Conservation (phyloP, 2,329 filamentous ascomycete species). For the Beauveria scarabaeidicola region DNA sequence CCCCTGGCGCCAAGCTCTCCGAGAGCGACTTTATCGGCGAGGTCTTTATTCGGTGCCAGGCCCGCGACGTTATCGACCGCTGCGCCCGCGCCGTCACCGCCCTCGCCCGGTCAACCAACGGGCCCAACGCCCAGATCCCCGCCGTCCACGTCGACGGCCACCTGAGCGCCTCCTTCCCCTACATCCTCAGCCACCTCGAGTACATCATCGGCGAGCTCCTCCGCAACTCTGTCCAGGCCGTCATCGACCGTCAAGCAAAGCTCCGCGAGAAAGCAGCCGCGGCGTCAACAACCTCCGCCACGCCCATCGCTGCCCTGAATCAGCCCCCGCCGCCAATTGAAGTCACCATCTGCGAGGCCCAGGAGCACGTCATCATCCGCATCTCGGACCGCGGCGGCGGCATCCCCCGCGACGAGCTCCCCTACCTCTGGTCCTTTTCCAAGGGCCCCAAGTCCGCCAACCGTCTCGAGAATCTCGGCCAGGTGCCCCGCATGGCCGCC, state of each 20-base stretch:
- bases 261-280: constrained; percentile 17
- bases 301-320: background rate
- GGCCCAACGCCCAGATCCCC: constrained; percentile 61
- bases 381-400: constrained; percentile 94
- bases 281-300: constrained; percentile 50
- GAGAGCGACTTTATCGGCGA: constrained; percentile 86
- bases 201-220: constrained; percentile 95
- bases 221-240: constrained; percentile 88
- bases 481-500: constrained; percentile 84
- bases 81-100: constrained; percentile 70
- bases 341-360: constrained; percentile 87
- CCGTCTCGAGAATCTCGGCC: constrained; percentile 73
- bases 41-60: constrained; percentile 88
- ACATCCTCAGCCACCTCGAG: constrained; percentile 90
- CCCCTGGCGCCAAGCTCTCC: constrained; percentile 64
- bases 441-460: constrained; percentile 76
- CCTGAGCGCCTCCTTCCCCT: constrained; percentile 84
- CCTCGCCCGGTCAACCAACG: constrained; percentile 68
- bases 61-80: constrained; percentile 76
- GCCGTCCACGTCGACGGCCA: constrained; percentile 79
- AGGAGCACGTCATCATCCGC: constrained; percentile 90
- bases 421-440: constrained; percentile 92
- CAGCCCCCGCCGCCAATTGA: constrained; percentile 69
- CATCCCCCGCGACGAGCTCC: constrained; percentile 74
- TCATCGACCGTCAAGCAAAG: constrained; percentile 63